Evolutionary conservation across 768 basidiomycete species (phyloP).

Genomic region (Lactarius sp.): DNA sequence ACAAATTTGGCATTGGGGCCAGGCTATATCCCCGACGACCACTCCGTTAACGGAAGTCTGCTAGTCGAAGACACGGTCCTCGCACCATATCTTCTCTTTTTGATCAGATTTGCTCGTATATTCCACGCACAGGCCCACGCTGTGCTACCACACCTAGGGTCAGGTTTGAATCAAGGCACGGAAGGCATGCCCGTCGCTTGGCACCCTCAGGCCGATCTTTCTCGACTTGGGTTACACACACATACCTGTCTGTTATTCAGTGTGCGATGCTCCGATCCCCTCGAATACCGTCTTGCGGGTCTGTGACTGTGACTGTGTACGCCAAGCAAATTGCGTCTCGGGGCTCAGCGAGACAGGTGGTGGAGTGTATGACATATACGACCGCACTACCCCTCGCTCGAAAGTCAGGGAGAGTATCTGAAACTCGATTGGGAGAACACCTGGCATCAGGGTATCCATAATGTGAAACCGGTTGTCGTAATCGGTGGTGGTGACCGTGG

Average conservation of each 20-base stretch:
- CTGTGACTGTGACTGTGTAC: too few species aligned
- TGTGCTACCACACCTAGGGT: slow-evolving; percentile 55
- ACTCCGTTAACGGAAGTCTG: too few species aligned
- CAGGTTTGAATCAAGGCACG: slow-evolving; percentile 56
- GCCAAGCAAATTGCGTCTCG: slow-evolving; percentile 33
- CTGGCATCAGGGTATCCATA: slow-evolving; percentile 41
- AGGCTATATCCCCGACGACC: too few species aligned
- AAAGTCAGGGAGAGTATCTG: slow-evolving; percentile 36
- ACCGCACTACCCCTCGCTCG: slow-evolving; percentile 29
- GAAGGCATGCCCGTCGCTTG: slow-evolving; percentile 37
- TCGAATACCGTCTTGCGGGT: slow-evolving; percentile 27
- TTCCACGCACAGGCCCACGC: slow-evolving; percentile 40
- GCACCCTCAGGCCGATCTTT: slow-evolving; percentile 13
- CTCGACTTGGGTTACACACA: background rate
- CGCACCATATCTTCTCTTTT: background rate
- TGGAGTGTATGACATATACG: slow-evolving; percentile 41
- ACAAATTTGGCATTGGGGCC: too few species aligned
- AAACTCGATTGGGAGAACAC: slow-evolving; percentile 43
- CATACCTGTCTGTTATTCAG: background rate
- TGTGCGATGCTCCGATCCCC: background rate
- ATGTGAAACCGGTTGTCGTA: background rate
- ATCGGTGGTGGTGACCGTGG: too few species aligned
- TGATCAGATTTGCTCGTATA: background rate
- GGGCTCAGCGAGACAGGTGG: slow-evolving; percentile 40
- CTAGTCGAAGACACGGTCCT: slow-evolving; percentile 48